A percentile compares a stretch with the other conserved stretches of the same genome.
phyloP scores from a whole-genome alignment of 2,329 filamentous ascomycete species.

The Sporothrix schenckii region DNA sequence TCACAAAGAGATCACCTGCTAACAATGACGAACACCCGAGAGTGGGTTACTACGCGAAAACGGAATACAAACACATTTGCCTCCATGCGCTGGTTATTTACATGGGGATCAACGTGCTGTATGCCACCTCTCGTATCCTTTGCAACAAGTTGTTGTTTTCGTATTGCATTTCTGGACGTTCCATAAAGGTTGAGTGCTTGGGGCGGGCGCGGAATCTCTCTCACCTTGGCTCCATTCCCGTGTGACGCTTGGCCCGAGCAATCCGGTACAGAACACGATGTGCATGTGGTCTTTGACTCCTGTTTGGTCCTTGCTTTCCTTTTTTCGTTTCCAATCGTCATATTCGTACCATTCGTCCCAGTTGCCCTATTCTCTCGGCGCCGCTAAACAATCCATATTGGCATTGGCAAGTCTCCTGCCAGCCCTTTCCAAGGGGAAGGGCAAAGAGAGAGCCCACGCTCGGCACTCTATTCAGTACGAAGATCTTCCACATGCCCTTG shows the following conservation, averaged over 20 bases:
- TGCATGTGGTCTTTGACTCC: background rate
- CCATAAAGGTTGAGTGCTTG: background rate
- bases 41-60: constrained; percentile 9
- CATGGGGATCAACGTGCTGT: background rate
- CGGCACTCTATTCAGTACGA: background rate
- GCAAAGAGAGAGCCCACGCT: background rate
- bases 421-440: constrained; percentile 7
- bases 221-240: background rate
- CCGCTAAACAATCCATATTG: constrained; percentile 18
- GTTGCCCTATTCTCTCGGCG: background rate
- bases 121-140: background rate
- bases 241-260: background rate
- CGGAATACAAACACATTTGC: background rate
- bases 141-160: background rate
- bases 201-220: background rate
- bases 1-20: background rate
- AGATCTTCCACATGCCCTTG: constrained; percentile 18
- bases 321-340: background rate
- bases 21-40: background rate
- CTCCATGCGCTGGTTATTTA: background rate
- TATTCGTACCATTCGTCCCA: background rate
- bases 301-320: background rate
- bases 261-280: constrained; percentile 4
- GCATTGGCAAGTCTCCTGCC: background rate
- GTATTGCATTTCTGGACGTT: background rate